Conservation (phyloP, 2,329 filamentous ascomycete genomes). For the Fusarium algeriense region DNA sequence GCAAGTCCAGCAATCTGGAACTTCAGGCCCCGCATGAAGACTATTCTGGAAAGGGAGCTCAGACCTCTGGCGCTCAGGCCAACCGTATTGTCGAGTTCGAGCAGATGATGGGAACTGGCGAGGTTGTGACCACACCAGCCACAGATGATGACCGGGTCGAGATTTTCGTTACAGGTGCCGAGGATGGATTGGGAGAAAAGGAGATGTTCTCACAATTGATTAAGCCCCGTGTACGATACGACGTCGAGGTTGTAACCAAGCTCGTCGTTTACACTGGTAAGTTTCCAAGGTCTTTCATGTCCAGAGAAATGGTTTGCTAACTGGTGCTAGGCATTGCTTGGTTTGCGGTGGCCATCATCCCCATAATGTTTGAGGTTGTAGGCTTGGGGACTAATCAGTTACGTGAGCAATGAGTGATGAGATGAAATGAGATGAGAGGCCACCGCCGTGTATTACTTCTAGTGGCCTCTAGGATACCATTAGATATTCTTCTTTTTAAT, state of each 20-base stretch:
- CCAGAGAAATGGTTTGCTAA: slow-evolving; percentile 5
- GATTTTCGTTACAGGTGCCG: slow-evolving; percentile 52
- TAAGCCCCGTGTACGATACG: slow-evolving; percentile 90
- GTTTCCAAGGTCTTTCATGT: neutral
- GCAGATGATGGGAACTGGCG: slow-evolving; percentile 78
- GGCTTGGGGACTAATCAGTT: slow-evolving; percentile 61
- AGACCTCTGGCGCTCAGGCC: slow-evolving; percentile 61
- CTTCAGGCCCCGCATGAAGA: slow-evolving; percentile 56
- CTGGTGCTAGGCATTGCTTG: slow-evolving; percentile 77
- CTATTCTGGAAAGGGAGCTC: slow-evolving; percentile 54
- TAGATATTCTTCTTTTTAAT: slow-evolving; percentile 39
- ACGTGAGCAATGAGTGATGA: slow-evolving; percentile 38
- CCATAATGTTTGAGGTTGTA: slow-evolving; percentile 76
- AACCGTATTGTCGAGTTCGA: slow-evolving; percentile 73
- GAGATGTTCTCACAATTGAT: slow-evolving; percentile 88
- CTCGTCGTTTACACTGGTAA: slow-evolving; percentile 92
- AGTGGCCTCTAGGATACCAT: slow-evolving; percentile 22
- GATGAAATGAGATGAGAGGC: slow-evolving; percentile 23
- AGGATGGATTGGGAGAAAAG: slow-evolving; percentile 71
- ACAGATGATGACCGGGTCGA: slow-evolving; percentile 51
- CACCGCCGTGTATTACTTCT: slow-evolving; percentile 10
- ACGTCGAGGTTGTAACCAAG: slow-evolving; percentile 99
- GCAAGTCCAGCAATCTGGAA: slow-evolving; percentile 59
- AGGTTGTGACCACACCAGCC: slow-evolving; percentile 55
- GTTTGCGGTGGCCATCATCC: slow-evolving; percentile 81